These are phyloP conservation scores for Cyanidiococcus yangmingshanensis DNA, from an alignment of 23 red algal genomes.

Conservation along the genomic window DNA sequence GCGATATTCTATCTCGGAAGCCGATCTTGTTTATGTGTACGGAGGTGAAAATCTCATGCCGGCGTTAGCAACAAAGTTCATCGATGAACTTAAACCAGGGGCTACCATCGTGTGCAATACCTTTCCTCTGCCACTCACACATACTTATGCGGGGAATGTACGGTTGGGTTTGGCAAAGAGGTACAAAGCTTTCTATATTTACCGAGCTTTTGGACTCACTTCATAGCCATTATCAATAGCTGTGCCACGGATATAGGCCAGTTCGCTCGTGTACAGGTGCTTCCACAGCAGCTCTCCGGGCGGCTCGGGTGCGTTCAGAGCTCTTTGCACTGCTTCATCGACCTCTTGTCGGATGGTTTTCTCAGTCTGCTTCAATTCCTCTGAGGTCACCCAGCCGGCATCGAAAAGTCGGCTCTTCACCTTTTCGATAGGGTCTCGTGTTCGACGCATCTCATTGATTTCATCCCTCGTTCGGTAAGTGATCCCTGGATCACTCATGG, in stretches of 20 bases:
- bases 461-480: conserved; percentile 87
- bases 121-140: not conserved
- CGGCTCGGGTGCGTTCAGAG: conserved; percentile 11
- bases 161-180: not conserved
- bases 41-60: not conserved
- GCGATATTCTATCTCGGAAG: not conserved
- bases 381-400: conserved; percentile 53
- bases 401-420: conserved; percentile 82
- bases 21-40: conserved; percentile 10
- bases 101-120: not conserved
- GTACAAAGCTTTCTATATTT: not conserved
- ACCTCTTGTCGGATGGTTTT: conserved; percentile 70
- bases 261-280: not conserved
- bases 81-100: not conserved
- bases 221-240: conserved; percentile 7
- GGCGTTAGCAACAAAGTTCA: not conserved
- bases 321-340: conserved; percentile 49
- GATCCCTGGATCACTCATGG: conserved; percentile 88
- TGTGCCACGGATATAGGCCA: not conserved
- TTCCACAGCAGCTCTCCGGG: not conserved
- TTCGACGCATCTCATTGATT: conserved; percentile 60
- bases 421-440: conserved; percentile 81
- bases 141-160: not conserved
- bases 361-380: conserved; percentile 74
- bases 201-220: not conserved